Evolutionary conservation across 257 asterid genomes (phyloP), one percentile per base, ranked within the genome.

Genomic region (Capsicum rhomboideum): DNA sequence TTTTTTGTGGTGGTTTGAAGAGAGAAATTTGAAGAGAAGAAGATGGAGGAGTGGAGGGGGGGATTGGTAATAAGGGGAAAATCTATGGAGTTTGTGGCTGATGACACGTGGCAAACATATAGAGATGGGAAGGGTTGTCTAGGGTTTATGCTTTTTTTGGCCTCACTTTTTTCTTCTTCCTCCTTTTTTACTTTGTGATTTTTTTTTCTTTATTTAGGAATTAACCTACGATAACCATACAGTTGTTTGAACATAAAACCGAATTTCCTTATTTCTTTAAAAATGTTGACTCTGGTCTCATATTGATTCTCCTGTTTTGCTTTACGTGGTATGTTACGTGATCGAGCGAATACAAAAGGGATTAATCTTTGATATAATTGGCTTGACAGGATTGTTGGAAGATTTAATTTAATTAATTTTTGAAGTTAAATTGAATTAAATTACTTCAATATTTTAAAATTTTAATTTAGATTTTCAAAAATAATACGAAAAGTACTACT

Each of bases 81-180:
- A 90, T 82, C 87, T 85, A 75, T 69, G 75, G 86, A 75, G 55
- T 54, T 71, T 34, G 85, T 63, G 90, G 90, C 80, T 74, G 75
- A 21, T 86, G 93, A 91, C 95, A 90, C 95, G 95, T 93, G 97
- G 80, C 90, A 54, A 10, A 2, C 46, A 34, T 61, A 40, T 85
- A 87, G 88, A 87, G 91, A 92, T 85, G 59, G 80, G 77, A 34
- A 82, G 82, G 79, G 84, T 79, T 82, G 81, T 83, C 86, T 92
- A 90, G 94, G 94, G 91, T 88, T 88, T 88, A 85, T 84, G 85
- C 14, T 34, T 34, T 34, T 69, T 49, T 26, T 53, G n/a, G 46
- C 37, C 42, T 61, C 37, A 10, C 13, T 23, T 14, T 26, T 4
- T 9, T 14, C 20, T 40, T 2, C 6, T 13, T 3, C 7, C 1